phyloP scores from a whole-genome alignment of 2,329 filamentous ascomycete species.

The Neurospora crassa region DNA sequence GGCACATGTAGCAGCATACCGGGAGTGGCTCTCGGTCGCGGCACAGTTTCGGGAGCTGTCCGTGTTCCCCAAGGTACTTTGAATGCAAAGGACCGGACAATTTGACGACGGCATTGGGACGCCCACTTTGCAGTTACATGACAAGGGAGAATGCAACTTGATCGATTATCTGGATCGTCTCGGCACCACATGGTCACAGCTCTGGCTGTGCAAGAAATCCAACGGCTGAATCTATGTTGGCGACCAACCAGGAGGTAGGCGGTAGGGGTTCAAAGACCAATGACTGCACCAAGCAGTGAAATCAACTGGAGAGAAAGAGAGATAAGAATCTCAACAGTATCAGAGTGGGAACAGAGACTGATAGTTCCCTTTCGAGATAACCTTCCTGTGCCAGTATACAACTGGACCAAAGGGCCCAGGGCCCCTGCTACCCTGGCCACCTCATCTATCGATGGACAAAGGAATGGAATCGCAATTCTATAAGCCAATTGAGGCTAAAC shows the following conservation, averaged over 20 bases:
- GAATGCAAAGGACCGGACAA: background rate
- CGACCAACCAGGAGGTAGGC: background rate
- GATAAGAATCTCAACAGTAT: background rate
- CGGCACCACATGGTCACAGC: background rate
- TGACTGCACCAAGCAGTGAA: background rate
- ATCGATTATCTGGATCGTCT: background rate
- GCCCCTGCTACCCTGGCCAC: background rate
- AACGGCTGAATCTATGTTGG: background rate
- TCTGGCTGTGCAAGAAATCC: background rate
- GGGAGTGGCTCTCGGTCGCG: background rate
- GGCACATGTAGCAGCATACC: background rate
- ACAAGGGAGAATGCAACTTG: background rate
- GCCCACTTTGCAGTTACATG: background rate
- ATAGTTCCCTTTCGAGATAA: background rate
- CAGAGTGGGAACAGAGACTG: background rate
- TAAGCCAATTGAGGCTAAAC: conserved; percentile 8
- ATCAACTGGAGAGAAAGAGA: background rate
- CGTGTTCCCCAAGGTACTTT: background rate
- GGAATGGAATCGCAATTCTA: background rate
- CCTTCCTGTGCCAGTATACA: conserved; percentile 3
- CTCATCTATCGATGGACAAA: background rate
- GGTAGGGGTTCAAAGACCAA: background rate
- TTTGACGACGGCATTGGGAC: background rate
- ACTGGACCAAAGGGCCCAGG: background rate
- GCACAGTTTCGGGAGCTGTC: background rate